Evolutionary conservation across 2,329 filamentous ascomycete genomes (phyloP), one percentile per base, ranked within the genome.

Genomic region (Lojkania enalia): DNA sequence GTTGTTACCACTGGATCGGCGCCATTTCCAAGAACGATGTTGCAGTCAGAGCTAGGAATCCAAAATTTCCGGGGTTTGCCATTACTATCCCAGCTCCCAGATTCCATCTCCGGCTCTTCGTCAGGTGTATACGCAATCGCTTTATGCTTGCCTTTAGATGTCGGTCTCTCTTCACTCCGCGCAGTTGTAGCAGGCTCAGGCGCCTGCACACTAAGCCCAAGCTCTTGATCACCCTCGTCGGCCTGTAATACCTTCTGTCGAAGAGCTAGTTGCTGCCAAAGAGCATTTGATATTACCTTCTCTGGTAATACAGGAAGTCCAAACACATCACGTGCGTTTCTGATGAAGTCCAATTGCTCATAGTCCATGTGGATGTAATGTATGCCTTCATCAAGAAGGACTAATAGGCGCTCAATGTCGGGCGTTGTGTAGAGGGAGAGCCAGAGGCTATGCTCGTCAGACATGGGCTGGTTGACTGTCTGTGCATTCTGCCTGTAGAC

Each of bases 281-380:
- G 59, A 2, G 79, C 79, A 54, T 78, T 77, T 3, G 72, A 76
- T 27, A 81, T 76, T 35, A 81, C 77, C 42, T 74, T 74, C 39
- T 81, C 78, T 1, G 78, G 76, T 60, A 82, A 71, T 23, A 81
- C 72, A 2, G 78, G 78, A 2, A 81, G 61, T 3, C 78, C 78
- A 36, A 82, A 72, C 12, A 76, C 64, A 53, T 83, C 79, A 33
- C 73, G 72, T 16, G 78, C 71, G 38, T 60, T 66, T 9, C 74
- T 72, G 42, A 82, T 81, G 52, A 74, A 77, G 48, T 82, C 77
- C 6, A 83, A 62, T 48, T 81, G 78, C 52, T 82, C 80, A 48
- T 81, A 82, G 25, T 78, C 75, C 54, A 83, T 72, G 57, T 83
- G 80, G 2, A 81, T 71, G 61, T 82, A 83, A 55, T 82, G 79